phyloP scores from a whole-genome alignment of 768 basidiomycete genomes.

The Tricholoma furcatifolium region DNA sequence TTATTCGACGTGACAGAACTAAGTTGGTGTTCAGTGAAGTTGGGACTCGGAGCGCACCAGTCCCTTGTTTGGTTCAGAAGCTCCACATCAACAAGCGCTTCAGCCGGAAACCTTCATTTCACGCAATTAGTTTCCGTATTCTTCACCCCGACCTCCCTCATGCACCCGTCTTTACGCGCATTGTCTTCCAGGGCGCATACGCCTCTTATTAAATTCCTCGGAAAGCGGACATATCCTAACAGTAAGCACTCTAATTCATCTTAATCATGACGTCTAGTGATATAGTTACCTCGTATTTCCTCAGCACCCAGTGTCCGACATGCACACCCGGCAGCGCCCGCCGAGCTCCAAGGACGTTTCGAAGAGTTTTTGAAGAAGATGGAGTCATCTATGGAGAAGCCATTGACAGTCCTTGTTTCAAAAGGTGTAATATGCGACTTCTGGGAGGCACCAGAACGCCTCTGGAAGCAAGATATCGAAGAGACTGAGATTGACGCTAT shows the following conservation, averaged over 20 bases:
- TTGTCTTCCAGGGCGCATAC: slow-evolving; percentile 45
- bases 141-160: too few species aligned
- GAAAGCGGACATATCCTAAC: slow-evolving; percentile 52
- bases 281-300: not conserved
- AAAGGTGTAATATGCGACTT: slow-evolving; percentile 38
- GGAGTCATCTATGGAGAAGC: slow-evolving; percentile 22
- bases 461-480: slow-evolving; percentile 54
- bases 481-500: slow-evolving; percentile 66
- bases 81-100: too few species aligned
- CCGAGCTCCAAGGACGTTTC: slow-evolving; percentile 53
- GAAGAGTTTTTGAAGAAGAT: slow-evolving; percentile 39
- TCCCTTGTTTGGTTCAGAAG: too few species aligned
- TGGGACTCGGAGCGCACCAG: too few species aligned
- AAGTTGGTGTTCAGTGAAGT: too few species aligned
- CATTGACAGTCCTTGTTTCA: slow-evolving; percentile 10
- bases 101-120: too few species aligned
- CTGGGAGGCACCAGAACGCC: slow-evolving; percentile 66
- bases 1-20: too few species aligned
- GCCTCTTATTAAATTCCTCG: slow-evolving; percentile 63
- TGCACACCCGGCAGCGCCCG: slow-evolving; percentile 68
- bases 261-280: not conserved
- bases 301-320: slow-evolving; percentile 40
- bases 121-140: not conserved
- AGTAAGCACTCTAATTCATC: slow-evolving; percentile 14
- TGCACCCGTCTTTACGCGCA: slow-evolving; percentile 34